A percentile compares a stretch with the other conserved stretches of the same genome.
phyloP scores from a whole-genome alignment of 805 yeast species.

The Teunomyces kruisii region DNA sequence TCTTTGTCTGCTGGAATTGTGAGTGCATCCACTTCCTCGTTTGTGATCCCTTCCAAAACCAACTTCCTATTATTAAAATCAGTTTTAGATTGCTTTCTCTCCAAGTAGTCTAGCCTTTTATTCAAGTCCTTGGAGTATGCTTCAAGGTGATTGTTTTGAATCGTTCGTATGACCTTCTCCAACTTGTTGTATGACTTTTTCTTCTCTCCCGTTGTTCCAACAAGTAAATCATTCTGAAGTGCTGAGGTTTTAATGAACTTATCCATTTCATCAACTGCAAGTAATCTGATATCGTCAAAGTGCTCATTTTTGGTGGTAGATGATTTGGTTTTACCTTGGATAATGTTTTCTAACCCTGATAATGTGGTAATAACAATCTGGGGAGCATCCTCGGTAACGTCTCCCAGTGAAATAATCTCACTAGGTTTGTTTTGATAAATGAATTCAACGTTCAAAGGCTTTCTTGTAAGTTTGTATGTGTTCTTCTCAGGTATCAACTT shows the following conservation, averaged over 20 bases:
- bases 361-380: conserved; percentile 21
- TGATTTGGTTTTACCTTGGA: conserved; percentile 4
- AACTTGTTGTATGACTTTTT: conserved; percentile 14
- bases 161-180: conserved; percentile 9
- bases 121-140: conserved; percentile 7
- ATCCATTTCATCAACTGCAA: conserved; percentile 26
- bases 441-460: conserved; percentile 17
- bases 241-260: conserved; percentile 14
- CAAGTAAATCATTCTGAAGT: conserved; percentile 6
- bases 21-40: neutral
- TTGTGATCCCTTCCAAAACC: neutral
- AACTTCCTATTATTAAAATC: neutral
- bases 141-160: conserved; percentile 13
- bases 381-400: conserved; percentile 7
- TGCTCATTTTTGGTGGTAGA: neutral
- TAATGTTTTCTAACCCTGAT: conserved; percentile 9
- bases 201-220: conserved; percentile 12
- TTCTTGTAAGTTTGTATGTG: conserved; percentile 13
- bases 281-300: conserved; percentile 12
- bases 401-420: neutral
- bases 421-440: conserved; percentile 1
- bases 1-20: neutral
- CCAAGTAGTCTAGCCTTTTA: conserved; percentile 5
- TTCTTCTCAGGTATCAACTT: conserved; percentile 8
- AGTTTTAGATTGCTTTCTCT: neutral